Conservation (phyloP, 371 early-diverging fungal genomes). For the Mortierella sp. region DNA sequence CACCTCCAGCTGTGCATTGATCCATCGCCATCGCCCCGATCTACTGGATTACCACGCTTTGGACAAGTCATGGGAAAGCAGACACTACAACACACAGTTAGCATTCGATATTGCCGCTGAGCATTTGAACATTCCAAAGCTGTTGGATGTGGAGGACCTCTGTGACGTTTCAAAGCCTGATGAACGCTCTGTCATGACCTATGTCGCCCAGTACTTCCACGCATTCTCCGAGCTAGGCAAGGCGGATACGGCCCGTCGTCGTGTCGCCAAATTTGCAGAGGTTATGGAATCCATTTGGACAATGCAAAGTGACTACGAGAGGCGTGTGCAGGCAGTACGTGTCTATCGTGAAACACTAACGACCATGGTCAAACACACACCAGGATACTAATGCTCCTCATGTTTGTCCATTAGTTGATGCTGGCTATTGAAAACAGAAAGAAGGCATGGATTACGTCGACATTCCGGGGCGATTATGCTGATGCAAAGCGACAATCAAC, state of each 20-base stretch:
- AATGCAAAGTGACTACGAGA: slow-evolving; percentile 92
- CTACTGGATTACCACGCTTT: slow-evolving; percentile 88
- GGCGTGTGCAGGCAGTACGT: slow-evolving; percentile 67
- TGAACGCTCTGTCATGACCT: slow-evolving; percentile 98
- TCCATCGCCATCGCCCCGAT: slow-evolving; percentile 97
- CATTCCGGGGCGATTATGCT: slow-evolving; percentile 73
- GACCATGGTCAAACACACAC: background rate
- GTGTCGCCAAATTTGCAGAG: slow-evolving; percentile 92
- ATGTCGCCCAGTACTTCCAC: slow-evolving; percentile 98
- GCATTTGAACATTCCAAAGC: slow-evolving; percentile 88
- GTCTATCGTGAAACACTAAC: background rate
- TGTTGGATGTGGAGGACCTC: slow-evolving; percentile 96
- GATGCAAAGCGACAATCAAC: slow-evolving; percentile 79
- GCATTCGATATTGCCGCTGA: slow-evolving; percentile 96
- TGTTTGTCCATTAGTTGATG: slow-evolving; percentile 60
- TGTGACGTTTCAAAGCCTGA: slow-evolving; percentile 96
- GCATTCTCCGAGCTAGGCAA: slow-evolving; percentile 92
- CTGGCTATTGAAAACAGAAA: slow-evolving; percentile 69
- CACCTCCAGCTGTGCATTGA: slow-evolving; percentile 83
- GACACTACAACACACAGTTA: slow-evolving; percentile 89
- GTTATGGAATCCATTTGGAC: slow-evolving; percentile 87
- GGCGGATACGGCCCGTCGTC: slow-evolving; percentile 89
- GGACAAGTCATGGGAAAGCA: slow-evolving; percentile 80
- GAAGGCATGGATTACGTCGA: slow-evolving; percentile 71
- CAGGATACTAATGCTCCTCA: background rate